These are phyloP conservation scores for Daldinia sp. DNA, from an alignment of 2,329 filamentous ascomycete genomes.

Conservation along the genomic window DNA sequence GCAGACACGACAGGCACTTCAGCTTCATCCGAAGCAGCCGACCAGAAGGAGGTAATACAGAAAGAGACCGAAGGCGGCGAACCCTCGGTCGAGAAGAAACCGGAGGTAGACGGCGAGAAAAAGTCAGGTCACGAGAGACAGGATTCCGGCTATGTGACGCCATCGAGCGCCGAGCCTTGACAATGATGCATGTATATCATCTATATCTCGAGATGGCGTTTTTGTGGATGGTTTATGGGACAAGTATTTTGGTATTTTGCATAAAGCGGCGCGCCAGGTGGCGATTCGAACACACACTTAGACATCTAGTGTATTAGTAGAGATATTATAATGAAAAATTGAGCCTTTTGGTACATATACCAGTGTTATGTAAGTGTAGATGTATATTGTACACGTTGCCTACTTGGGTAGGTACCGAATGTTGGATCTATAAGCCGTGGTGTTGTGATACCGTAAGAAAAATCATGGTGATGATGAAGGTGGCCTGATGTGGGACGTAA, in stretches of 20 bases:
- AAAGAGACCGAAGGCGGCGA: neutral
- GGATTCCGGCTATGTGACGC: conserved; percentile 48
- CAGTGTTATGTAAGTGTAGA: neutral
- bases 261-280: neutral
- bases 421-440: neutral
- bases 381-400: neutral
- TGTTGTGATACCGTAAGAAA: neutral
- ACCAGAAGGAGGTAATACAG: conserved; percentile 42
- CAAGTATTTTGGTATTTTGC: neutral
- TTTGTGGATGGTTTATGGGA: neutral
- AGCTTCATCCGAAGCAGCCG: conserved; percentile 23
- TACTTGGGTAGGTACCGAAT: neutral
- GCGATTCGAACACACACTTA: neutral
- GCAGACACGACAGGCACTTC: conserved; percentile 22
- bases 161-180: conserved; percentile 42
- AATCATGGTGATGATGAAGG: neutral
- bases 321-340: neutral
- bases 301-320: neutral
- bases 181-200: conserved; percentile 6
- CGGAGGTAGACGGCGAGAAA: conserved; percentile 23
- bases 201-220: conserved; percentile 1
- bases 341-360: neutral
- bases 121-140: conserved; percentile 24
- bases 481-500: conserved; percentile 1
- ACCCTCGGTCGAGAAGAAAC: conserved; percentile 15